These are phyloP conservation scores for Trametes sp. DNA, from an alignment of 1,284 basidiomycete species.

Conservation along the genomic window DNA sequence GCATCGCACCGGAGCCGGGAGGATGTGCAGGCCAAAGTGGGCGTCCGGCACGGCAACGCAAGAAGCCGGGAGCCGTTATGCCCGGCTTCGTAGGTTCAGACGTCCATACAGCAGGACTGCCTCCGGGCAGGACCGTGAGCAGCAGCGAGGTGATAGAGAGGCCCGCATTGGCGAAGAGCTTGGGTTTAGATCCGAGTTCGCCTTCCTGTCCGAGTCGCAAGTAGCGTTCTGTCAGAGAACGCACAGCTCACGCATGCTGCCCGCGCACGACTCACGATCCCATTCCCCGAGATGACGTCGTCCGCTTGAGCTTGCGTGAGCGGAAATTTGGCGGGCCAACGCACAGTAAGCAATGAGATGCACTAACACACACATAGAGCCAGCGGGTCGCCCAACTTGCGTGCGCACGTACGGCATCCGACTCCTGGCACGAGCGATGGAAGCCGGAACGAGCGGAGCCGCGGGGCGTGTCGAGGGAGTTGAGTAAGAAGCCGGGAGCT, in stretches of 20 bases:
- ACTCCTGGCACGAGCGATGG: background rate
- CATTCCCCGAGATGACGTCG: background rate
- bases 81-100: background rate
- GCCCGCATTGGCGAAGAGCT: background rate
- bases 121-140: background rate
- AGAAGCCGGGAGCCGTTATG: background rate
- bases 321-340: background rate
- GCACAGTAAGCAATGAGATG: background rate
- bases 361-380: background rate
- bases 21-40: background rate
- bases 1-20: background rate
- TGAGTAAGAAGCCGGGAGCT: background rate
- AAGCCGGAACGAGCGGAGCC: background rate
- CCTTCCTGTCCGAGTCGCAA: background rate
- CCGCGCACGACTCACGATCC: background rate
- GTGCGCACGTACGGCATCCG: conserved; percentile 1
- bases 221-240: background rate
- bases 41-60: background rate
- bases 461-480: background rate
- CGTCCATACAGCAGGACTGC: background rate
- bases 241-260: background rate
- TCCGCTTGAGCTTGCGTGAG: no score
- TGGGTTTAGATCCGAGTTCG: no score
- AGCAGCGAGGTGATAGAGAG: background rate
- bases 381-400: background rate